Conservation (phyloP, 768 basidiomycete genomes). For the Mycena vulgaris region DNA sequence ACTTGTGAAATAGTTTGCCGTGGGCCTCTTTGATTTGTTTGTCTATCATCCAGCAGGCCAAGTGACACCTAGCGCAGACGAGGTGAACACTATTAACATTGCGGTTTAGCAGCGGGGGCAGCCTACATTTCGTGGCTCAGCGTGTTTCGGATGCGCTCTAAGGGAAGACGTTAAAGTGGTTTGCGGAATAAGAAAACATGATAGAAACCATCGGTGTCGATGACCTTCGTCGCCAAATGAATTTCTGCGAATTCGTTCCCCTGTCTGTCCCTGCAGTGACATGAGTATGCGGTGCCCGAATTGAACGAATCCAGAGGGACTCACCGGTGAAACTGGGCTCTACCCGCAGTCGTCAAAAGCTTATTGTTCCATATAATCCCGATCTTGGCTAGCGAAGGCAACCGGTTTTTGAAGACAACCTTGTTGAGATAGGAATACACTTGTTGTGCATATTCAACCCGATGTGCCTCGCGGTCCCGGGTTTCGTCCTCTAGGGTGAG, state of each 20-base stretch:
- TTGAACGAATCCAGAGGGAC: conserved; percentile 22
- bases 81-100: not conserved
- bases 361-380: conserved; percentile 78
- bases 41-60: conserved; percentile 90
- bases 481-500: not conserved
- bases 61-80: conserved; percentile 78
- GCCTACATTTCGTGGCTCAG: conserved; percentile 76
- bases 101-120: not conserved
- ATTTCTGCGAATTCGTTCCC: conserved; percentile 76
- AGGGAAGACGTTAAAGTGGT: not conserved
- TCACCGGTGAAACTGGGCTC: conserved; percentile 76
- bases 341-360: conserved; percentile 77
- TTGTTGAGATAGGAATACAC: conserved; percentile 76
- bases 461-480: conserved; percentile 47
- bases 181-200: not conserved
- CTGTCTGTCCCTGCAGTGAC: conserved; percentile 55
- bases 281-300: not conserved
- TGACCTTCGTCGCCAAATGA: conserved; percentile 86
- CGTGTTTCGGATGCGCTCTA: conserved; percentile 87
- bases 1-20: conserved; percentile 19
- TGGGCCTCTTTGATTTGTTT: conserved; percentile 61
- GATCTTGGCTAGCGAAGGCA: conserved; percentile 64
- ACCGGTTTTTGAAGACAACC: conserved; percentile 65
- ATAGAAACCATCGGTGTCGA: conserved; percentile 79
- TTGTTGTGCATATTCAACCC: conserved; percentile 67